A percentile compares a stretch with the other conserved stretches of the same genome.
These are phyloP conservation scores for Paecilomyces sp. DNA, from an alignment of 2,329 filamentous ascomycete species.

Conservation along the genomic window DNA sequence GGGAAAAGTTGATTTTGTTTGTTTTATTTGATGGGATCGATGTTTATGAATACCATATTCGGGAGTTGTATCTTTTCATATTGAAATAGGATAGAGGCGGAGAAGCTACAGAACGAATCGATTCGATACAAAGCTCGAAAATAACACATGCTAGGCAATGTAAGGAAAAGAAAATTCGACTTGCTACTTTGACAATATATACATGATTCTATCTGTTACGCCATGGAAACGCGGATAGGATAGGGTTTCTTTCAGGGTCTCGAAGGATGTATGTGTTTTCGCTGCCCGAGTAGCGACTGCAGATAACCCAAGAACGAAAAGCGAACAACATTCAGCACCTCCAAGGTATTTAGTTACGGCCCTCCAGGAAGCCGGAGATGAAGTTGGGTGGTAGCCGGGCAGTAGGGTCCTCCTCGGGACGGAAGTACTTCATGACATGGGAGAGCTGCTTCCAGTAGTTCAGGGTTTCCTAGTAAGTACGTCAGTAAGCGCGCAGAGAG, in stretches of 20 bases:
- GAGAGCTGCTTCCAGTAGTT: conserved; percentile 99
- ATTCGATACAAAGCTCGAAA: background rate
- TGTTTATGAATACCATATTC: conserved; percentile 12
- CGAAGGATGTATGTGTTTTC: background rate
- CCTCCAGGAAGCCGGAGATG: conserved; percentile 92
- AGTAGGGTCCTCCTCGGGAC: conserved; percentile 72
- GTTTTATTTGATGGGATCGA: conserved; percentile 3
- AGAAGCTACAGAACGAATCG: background rate
- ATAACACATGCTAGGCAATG: background rate
- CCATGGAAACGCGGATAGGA: background rate
- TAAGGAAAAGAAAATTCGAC: background rate
- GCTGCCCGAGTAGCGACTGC: background rate
- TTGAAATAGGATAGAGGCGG: background rate
- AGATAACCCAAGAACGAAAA: background rate
- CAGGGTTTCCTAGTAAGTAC: conserved; percentile 69
- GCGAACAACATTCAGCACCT: background rate
- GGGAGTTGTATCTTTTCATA: conserved; percentile 13
- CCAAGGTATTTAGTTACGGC: conserved; percentile 35
- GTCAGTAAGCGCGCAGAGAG: background rate
- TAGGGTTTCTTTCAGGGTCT: background rate
- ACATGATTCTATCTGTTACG: conserved; percentile 1
- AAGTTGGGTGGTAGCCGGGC: conserved; percentile 77
- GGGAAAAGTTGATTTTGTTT: background rate
- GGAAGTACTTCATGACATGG: conserved; percentile 96
- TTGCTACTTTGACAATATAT: conserved; percentile 4